Percentiles rank a stretch among this genome's conserved stretches.
These are phyloP conservation scores for Penicillium psychrofluorescens DNA, from an alignment of 495 filamentous ascomycete genomes.

Conservation along the genomic window DNA sequence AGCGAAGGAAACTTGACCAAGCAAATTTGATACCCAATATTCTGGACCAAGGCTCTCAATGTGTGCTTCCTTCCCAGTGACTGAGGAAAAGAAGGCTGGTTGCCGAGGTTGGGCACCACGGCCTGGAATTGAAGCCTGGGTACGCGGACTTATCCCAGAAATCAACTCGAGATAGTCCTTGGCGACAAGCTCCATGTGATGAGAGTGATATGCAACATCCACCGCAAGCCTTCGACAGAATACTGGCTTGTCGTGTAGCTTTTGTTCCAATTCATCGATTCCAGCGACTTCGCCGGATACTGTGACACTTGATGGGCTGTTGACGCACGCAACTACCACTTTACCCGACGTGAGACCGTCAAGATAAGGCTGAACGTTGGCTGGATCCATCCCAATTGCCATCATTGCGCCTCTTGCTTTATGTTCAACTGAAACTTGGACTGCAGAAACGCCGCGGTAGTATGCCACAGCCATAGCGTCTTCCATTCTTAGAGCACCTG, in stretches of 20 bases:
- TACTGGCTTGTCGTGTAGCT: slow-evolving; percentile 33
- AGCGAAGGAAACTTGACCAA: slow-evolving; percentile 30
- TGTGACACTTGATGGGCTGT: slow-evolving; percentile 36
- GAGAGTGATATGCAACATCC: slow-evolving; percentile 58
- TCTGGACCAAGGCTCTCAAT: slow-evolving; percentile 10
- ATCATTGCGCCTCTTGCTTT: slow-evolving; percentile 22
- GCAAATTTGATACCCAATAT: slow-evolving; percentile 38
- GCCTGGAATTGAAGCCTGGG: too few relatives aligned
- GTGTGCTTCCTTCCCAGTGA: slow-evolving; percentile 20
- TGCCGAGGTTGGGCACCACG: not conserved
- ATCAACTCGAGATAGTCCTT: slow-evolving; percentile 16
- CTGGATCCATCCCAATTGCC: slow-evolving; percentile 19
- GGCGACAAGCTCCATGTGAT: slow-evolving; percentile 43
- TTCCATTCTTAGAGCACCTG: slow-evolving; percentile 25
- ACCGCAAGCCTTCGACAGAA: slow-evolving; percentile 51
- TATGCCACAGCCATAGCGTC: slow-evolving; percentile 24
- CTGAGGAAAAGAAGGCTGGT: slow-evolving; percentile 30
- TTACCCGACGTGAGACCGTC: not conserved
- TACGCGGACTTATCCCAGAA: slow-evolving; percentile 1
- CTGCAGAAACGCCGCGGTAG: slow-evolving; percentile 14
- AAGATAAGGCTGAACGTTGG: slow-evolving; percentile 14
- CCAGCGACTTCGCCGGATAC: slow-evolving; percentile 31
- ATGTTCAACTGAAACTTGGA: slow-evolving; percentile 6
- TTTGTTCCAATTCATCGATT: slow-evolving; percentile 31
- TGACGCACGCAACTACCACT: slow-evolving; percentile 39